Conservation (phyloP, 345 rosid species). For the Conringia planisiliqua region DNA sequence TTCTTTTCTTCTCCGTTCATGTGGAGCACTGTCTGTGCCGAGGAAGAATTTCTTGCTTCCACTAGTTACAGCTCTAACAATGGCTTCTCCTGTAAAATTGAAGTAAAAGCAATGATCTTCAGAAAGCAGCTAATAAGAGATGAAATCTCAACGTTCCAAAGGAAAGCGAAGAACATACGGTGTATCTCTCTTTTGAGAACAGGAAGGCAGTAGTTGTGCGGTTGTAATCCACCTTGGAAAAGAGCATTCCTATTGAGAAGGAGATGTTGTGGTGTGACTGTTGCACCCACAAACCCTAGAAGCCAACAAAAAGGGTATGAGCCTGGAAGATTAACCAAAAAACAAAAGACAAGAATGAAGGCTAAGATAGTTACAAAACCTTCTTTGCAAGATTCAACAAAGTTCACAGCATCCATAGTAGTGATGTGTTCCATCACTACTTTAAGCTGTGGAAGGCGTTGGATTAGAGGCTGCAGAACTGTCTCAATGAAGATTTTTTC, state of each 20-base stretch:
- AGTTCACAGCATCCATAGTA: constrained; percentile 76
- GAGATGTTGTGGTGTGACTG: constrained; percentile 96
- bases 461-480: constrained; percentile 64
- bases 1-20: constrained; percentile 76
- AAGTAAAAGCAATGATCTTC: background rate
- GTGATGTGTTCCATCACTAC: constrained; percentile 96
- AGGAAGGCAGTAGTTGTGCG: constrained; percentile 93
- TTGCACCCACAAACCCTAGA: constrained; percentile 76
- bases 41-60: constrained; percentile 86
- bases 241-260: constrained; percentile 86
- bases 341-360: background rate
- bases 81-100: constrained; percentile 63
- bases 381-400: constrained; percentile 79
- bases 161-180: constrained; percentile 41
- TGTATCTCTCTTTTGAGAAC: constrained; percentile 92
- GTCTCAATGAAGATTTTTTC: constrained; percentile 86
- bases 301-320: background rate
- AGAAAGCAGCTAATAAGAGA: background rate
- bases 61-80: constrained; percentile 85
- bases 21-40: constrained; percentile 99
- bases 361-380: constrained; percentile 38
- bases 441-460: constrained; percentile 68
- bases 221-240: constrained; percentile 93
- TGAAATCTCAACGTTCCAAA: background rate
- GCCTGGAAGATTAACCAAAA: background rate